phyloP scores from a whole-genome alignment of 192 early-diverging fungal species.

The Entomortierella chlamydospora region DNA sequence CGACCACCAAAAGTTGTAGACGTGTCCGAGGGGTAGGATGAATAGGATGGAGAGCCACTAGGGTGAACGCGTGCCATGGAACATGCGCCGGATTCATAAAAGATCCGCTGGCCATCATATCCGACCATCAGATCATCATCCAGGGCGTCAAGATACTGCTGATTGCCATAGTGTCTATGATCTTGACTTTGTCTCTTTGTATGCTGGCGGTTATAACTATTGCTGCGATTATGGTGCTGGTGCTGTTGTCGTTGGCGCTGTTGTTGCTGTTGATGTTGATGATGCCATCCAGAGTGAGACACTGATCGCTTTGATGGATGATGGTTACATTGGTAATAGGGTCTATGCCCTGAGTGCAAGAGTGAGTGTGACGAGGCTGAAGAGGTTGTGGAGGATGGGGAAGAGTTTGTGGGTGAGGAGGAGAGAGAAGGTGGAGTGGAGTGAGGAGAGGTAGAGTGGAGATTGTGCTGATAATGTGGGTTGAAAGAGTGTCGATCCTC shows the following conservation, averaged over 20 bases:
- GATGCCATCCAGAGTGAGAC: background rate
- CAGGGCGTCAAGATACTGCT: conserved; percentile 17
- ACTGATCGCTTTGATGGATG: background rate
- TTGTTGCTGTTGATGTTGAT: conserved; percentile 24
- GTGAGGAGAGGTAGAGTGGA: conserved; percentile 27
- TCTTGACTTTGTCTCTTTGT: conserved; percentile 11
- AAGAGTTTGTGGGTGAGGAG: conserved; percentile 46
- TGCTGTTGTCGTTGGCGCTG: conserved; percentile 19
- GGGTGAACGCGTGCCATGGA: conserved; percentile 42
- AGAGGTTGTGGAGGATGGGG: conserved; percentile 43
- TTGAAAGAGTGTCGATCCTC: conserved; percentile 49
- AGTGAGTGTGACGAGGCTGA: conserved; percentile 12
- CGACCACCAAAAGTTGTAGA: conserved; percentile 13
- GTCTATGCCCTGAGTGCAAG: conserved; percentile 1
- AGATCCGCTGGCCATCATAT: conserved; percentile 32
- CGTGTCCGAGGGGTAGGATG: conserved; percentile 4
- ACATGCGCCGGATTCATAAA: conserved; percentile 17
- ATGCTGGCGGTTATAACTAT: conserved; percentile 30
- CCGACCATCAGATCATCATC: conserved; percentile 42
- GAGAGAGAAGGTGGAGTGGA: conserved; percentile 49
- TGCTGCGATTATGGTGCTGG: conserved; percentile 4
- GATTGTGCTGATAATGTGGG: conserved; percentile 51
- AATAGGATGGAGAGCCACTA: conserved; percentile 25
- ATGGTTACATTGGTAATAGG: conserved; percentile 12
- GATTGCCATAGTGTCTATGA: conserved; percentile 19